phyloP scores from a whole-genome alignment of 805 yeast genomes.

The Ogataea parapolymorpha region DNA sequence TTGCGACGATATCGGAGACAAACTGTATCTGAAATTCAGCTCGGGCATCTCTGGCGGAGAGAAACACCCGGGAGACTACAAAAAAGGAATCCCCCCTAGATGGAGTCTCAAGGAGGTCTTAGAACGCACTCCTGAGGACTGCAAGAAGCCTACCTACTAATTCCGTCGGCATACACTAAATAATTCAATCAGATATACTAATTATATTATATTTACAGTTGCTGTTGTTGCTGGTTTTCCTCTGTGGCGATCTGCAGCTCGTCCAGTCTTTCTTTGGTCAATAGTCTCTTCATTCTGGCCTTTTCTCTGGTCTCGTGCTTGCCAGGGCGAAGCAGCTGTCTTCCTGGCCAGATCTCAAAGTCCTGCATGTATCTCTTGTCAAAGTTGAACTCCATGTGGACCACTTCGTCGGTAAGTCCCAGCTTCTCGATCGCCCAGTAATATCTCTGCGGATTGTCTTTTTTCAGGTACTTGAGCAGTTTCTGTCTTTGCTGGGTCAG shows the following conservation, averaged over 20 bases:
- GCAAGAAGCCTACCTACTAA: conserved; percentile 30
- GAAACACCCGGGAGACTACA: conserved; percentile 50
- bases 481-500: conserved; percentile 87
- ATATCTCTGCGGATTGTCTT: conserved; percentile 75
- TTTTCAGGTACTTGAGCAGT: conserved; percentile 76
- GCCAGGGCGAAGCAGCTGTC: conserved; percentile 55
- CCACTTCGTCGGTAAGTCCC: conserved; percentile 79
- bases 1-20: conserved; percentile 76
- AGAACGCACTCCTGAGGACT: conserved; percentile 67
- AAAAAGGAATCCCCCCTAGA: conserved; percentile 58
- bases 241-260: background rate
- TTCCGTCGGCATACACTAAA: background rate
- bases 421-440: conserved; percentile 82
- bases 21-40: conserved; percentile 68
- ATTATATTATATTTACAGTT: conserved; percentile 4
- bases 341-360: conserved; percentile 74
- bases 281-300: conserved; percentile 42
- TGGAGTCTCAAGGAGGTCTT: conserved; percentile 78
- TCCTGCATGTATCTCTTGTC: conserved; percentile 76
- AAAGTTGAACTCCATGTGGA: conserved; percentile 77
- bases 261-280: conserved; percentile 8
- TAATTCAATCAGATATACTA: background rate
- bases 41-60: conserved; percentile 71
- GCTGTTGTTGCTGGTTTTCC: conserved; percentile 2
- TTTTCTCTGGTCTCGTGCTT: conserved; percentile 45